These are phyloP conservation scores for Neoscytalidium dimidiatum DNA, from an alignment of 2,329 filamentous ascomycete species.

Conservation along the genomic window DNA sequence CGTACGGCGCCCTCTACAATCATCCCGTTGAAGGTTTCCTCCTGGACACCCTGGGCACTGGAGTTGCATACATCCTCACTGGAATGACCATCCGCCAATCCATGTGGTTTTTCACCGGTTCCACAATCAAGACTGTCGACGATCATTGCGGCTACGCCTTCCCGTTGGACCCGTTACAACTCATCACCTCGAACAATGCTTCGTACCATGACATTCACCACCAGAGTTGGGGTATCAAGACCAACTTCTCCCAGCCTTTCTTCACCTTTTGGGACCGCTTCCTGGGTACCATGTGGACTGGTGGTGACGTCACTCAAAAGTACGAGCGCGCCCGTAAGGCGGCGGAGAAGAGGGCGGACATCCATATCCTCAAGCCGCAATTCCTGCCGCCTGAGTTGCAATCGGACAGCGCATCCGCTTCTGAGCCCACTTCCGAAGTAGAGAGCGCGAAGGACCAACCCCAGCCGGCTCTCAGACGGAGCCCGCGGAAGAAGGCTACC, in stretches of 20 bases:
- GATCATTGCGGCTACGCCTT: conserved; percentile 97
- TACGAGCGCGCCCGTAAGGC: conserved; percentile 59
- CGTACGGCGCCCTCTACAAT: conserved; percentile 95
- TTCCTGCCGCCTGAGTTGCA: conserved; percentile 21
- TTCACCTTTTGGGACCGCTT: conserved; percentile 94
- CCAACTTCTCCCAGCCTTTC: conserved; percentile 86
- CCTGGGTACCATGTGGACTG: conserved; percentile 80
- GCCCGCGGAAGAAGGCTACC: conserved; percentile 43
- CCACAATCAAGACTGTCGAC: conserved; percentile 93
- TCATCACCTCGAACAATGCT: conserved; percentile 91
- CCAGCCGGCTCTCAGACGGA: conserved; percentile 39
- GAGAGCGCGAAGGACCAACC: conserved; percentile 29
- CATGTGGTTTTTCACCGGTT: conserved; percentile 85
- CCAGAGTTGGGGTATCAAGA: conserved; percentile 98
- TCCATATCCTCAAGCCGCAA: conserved; percentile 37
- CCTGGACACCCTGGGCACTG: conserved; percentile 86
- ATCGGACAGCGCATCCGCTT: conserved; percentile 21
- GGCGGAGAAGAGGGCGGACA: conserved; percentile 59
- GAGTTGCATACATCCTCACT: conserved; percentile 77
- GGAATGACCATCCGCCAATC: conserved; percentile 83
- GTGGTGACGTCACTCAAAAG: conserved; percentile 61
- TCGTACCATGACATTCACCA: conserved; percentile 98
- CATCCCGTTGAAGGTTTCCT: conserved; percentile 93
- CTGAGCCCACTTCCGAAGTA: conserved; percentile 24
- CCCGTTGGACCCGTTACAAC: conserved; percentile 91